These are phyloP conservation scores for Globisporangium viniferum DNA, from an alignment of 352 stramenopile genomes.

Conservation along the genomic window DNA sequence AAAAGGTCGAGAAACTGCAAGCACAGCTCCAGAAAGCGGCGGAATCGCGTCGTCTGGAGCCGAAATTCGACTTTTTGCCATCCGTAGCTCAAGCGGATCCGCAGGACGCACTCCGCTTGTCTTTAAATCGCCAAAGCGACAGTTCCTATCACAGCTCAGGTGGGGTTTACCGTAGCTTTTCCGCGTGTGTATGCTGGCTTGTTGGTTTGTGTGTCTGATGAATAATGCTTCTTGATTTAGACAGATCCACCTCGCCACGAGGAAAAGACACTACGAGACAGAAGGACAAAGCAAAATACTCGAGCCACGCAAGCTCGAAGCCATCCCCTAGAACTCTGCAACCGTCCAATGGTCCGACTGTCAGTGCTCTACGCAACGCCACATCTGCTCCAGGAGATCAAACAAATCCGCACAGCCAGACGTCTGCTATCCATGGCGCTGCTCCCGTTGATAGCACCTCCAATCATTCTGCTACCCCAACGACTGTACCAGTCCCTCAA, in stretches of 20 bases:
- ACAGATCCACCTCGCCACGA: background rate
- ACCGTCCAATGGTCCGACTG: background rate
- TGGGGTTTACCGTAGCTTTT: background rate
- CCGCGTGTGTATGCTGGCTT: background rate
- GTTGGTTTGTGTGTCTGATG: background rate
- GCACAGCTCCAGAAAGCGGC: conserved; percentile 30
- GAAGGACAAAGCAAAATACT: background rate
- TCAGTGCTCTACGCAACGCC: background rate
- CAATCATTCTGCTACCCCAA: background rate
- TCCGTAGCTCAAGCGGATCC: background rate
- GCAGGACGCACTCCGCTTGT: background rate
- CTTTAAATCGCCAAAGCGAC: background rate
- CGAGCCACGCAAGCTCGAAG: background rate
- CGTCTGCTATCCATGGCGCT: background rate
- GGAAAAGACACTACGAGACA: background rate
- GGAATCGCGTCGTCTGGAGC: conserved; percentile 25
- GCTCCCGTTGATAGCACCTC: background rate
- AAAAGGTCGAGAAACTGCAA: conserved; percentile 33
- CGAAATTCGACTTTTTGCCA: conserved; percentile 22
- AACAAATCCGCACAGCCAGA: background rate
- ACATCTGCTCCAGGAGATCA: background rate
- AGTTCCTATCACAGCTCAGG: background rate
- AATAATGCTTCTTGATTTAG: background rate
- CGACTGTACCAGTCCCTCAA: background rate
- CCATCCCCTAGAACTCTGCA: background rate